phyloP scores from a whole-genome alignment of 176 grass and related monocot genomes.

The Bonia amplexicaulis region DNA sequence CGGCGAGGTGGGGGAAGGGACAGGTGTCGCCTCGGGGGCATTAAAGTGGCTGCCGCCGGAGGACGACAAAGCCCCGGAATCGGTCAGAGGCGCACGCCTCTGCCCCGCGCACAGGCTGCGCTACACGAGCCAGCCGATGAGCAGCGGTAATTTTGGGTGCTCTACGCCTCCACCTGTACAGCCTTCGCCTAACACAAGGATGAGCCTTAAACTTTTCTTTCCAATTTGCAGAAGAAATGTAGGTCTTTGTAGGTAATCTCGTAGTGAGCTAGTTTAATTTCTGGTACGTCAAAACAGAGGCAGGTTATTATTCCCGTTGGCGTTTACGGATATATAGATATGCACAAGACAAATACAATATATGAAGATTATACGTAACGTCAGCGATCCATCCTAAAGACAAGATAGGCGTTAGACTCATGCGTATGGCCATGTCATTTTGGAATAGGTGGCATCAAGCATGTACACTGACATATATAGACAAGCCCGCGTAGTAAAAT shows the following conservation, averaged over 20 bases:
- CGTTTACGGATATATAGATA: not conserved
- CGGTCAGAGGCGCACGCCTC: not conserved
- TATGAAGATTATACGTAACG: not conserved
- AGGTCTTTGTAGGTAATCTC: not conserved
- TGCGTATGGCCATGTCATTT: not conserved
- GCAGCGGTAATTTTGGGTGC: not conserved
- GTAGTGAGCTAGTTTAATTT: not conserved
- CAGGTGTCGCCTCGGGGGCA: conserved; percentile 60
- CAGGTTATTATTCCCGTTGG: not conserved
- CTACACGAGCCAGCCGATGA: not conserved
- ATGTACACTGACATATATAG: not conserved
- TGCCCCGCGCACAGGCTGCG: not conserved
- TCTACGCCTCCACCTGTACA: not conserved
- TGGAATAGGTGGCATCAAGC: fast-evolving
- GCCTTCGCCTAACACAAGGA: not conserved
- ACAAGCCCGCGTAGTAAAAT: too few relatives aligned
- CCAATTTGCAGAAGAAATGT: not conserved
- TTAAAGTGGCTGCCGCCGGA: conserved; percentile 26
- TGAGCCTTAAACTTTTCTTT: not conserved
- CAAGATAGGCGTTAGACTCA: not conserved
- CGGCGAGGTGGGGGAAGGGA: conserved; percentile 26
- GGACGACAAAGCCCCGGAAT: conserved; percentile 4
- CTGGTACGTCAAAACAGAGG: not conserved
- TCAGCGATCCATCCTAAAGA: not conserved
- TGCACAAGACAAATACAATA: not conserved